Percentiles rank a stretch among this genome's conserved stretches.
These are phyloP conservation scores for Boletus smithii DNA, from an alignment of 1,284 basidiomycete genomes.

Conservation along the genomic window DNA sequence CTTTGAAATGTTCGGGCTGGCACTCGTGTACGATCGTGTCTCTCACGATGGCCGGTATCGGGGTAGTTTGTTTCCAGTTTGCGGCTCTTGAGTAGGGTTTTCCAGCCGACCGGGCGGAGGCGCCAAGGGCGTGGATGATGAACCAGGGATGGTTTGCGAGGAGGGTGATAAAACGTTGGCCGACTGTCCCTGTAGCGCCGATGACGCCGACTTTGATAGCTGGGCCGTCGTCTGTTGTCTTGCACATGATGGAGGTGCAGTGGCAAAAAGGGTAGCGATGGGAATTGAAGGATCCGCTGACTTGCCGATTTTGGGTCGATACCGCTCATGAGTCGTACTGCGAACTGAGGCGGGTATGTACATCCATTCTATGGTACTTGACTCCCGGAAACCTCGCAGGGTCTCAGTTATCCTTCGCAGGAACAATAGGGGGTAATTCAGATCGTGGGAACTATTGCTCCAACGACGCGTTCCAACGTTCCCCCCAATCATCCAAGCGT, in stretches of 20 bases:
- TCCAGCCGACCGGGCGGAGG: slow-evolving; percentile 85
- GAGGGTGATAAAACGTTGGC: slow-evolving; percentile 91
- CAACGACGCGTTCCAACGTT: too few species aligned
- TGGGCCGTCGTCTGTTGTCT: slow-evolving; percentile 17
- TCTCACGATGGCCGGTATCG: slow-evolving; percentile 69
- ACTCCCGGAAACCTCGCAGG: too few species aligned
- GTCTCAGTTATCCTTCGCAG: too few species aligned
- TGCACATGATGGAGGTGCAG: slow-evolving; percentile 18
- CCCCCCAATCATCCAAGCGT: neutral
- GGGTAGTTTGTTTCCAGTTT: slow-evolving; percentile 87
- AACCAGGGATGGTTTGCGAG: slow-evolving; percentile 92
- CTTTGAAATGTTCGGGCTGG: slow-evolving; percentile 71
- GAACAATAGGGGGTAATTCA: slow-evolving; percentile 1
- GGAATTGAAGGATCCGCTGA: too few species aligned
- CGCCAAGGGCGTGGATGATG: slow-evolving; percentile 82
- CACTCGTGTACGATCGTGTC: slow-evolving; percentile 81
- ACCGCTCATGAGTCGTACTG: too few species aligned
- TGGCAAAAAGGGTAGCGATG: neutral
- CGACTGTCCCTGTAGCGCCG: slow-evolving; percentile 95
- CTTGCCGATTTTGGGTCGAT: neutral
- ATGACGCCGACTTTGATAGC: slow-evolving; percentile 85
- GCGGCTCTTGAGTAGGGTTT: slow-evolving; percentile 78
- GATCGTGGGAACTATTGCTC: slow-evolving; percentile 16
- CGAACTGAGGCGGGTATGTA: too few species aligned
- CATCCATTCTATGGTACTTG: too few species aligned